Base-by-base conservation (phyloP, 2,329 filamentous ascomycete species). In the Neonectria punicea region DNA sequence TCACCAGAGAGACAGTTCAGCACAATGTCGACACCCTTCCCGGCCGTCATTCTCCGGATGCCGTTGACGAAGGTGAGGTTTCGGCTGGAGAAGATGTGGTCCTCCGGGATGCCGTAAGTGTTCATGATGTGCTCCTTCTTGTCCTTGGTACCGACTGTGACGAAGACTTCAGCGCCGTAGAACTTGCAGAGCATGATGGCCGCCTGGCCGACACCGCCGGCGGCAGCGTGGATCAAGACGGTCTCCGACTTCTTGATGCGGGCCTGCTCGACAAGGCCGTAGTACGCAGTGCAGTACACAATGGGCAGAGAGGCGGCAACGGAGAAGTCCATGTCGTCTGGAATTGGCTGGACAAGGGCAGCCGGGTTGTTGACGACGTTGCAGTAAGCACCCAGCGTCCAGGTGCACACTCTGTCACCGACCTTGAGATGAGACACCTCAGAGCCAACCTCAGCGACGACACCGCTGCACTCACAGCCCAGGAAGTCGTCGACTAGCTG, bases 1-100 rank as follows among this genome's bases (percentile, higher is more conserved):
- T 78, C 74, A 3, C 75, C 74, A 4, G 73, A 53, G 2, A 75
- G 51, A 4, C 71, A 72, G 64, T 77, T 76, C 16, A 79, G 64
- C 2, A 78, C 66, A 3, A 78, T 51, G 28, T 78, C 71, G 9
- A 78, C 70, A 10, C 76, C 76, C 7, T 61, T 59, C 2, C 70
- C 69, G 14, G 65, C 61, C 4, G 74, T 78, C 8, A 59, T 51
- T 10, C 55, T 58, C 30, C 66, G 61, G 6, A 78, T 62, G 6
- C 69, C 73, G 5, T 67, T 41, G 1, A 57, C 68, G 49, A 80
- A 78, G 1, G 68, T 64, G 1, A 59, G 53, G 57, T 77, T 68
- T 1, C 72, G 67, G 28, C 68, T 71, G 18, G 67, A 70, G 58
- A 80, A 75, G 22, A 80, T 77, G 51, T 75, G 75, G 5, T 67